Percentiles rank a stretch among this genome's conserved stretches.
These are phyloP conservation scores for Beauveria asiatica DNA, from an alignment of 2,329 filamentous ascomycete genomes.

Conservation along the genomic window DNA sequence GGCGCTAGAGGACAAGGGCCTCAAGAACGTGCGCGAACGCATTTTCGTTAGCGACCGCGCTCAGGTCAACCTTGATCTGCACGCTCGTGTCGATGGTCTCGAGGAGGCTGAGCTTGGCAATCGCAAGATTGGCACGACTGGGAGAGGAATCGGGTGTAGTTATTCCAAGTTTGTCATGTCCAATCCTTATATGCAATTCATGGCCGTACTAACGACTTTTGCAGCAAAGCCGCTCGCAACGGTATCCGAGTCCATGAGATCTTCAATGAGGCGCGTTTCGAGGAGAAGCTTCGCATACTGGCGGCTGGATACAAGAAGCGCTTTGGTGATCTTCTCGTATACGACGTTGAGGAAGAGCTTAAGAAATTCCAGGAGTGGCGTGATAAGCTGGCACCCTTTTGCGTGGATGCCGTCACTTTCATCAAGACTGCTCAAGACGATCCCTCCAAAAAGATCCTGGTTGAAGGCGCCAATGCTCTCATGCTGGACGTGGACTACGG, in stretches of 20 bases:
- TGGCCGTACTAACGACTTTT: background rate
- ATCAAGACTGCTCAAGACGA: constrained; percentile 52
- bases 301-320: constrained; percentile 54
- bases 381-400: constrained; percentile 47
- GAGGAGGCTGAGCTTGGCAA: constrained; percentile 47
- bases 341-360: constrained; percentile 64
- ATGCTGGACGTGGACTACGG: constrained; percentile 59
- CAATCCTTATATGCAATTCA: background rate
- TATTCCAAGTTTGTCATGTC: constrained; percentile 15
- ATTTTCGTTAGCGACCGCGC: constrained; percentile 57
- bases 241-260: constrained; percentile 61
- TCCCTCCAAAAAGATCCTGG: constrained; percentile 46
- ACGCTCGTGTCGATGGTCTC: constrained; percentile 60
- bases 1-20: constrained; percentile 31
- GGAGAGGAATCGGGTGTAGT: constrained; percentile 30
- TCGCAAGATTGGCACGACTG: constrained; percentile 24
- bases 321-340: constrained; percentile 56
- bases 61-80: constrained; percentile 57
- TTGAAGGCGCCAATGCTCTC: constrained; percentile 55
- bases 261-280: constrained; percentile 58
- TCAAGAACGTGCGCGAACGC: constrained; percentile 30
- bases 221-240: constrained; percentile 33
- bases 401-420: constrained; percentile 59
- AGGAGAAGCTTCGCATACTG: constrained; percentile 54
- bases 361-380: constrained; percentile 50